Evolutionary conservation across 2,329 filamentous ascomycete genomes (phyloP).

Genomic region (Phaeosphaeriaceae sp.): DNA sequence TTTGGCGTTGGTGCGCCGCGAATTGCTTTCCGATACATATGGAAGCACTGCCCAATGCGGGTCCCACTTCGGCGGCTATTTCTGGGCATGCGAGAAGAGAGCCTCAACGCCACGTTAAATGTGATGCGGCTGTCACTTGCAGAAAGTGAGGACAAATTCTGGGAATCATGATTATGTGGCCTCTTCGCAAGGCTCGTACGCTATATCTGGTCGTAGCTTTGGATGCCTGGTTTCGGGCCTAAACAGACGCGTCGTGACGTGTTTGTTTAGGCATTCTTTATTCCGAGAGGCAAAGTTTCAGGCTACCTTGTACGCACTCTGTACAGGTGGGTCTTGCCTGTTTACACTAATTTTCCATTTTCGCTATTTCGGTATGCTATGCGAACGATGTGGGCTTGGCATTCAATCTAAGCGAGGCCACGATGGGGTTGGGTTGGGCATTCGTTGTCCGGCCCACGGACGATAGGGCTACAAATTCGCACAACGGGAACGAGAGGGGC

Average conservation of each 20-base stretch:
- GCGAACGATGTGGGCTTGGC: constrained; percentile 7
- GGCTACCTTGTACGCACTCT: not conserved
- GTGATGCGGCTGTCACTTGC: not conserved
- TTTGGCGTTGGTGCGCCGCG: constrained; percentile 18
- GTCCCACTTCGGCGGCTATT: constrained; percentile 31
- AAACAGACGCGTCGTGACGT: too few relatives aligned
- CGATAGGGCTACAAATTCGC: too few relatives aligned
- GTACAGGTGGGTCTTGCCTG: not conserved
- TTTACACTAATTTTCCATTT: not conserved
- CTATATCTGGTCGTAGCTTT: too few relatives aligned
- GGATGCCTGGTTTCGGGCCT: too few relatives aligned
- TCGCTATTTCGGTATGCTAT: not conserved
- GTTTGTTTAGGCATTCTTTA: too few relatives aligned
- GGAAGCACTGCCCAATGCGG: constrained; percentile 18
- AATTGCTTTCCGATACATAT: constrained; percentile 19
- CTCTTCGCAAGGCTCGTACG: too few relatives aligned
- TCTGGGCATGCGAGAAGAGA: not conserved
- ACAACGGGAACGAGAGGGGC: too few relatives aligned
- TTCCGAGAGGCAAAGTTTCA: not conserved
- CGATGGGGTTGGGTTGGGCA: not conserved
- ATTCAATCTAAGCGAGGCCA: not conserved
- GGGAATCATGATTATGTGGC: not conserved
- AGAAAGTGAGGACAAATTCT: not conserved
- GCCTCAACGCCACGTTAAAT: constrained; percentile 6
- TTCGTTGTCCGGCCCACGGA: not conserved